These are phyloP conservation scores for Yarrowia sp. DNA, from an alignment of 805 yeast genomes.

Conservation along the genomic window DNA sequence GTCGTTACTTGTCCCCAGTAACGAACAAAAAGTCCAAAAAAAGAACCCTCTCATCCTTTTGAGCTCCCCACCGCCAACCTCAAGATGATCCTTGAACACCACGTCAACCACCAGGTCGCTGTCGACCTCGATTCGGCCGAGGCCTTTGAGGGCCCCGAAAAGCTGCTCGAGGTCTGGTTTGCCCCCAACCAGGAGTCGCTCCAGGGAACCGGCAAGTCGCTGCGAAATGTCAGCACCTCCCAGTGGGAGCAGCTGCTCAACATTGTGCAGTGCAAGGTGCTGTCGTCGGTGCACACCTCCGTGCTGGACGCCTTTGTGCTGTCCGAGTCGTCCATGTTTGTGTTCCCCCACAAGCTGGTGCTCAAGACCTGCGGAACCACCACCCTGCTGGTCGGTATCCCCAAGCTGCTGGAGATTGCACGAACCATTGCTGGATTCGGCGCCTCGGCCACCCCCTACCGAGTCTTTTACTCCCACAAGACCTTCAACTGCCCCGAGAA, in stretches of 20 bases:
- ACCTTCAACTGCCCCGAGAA: constrained; percentile 90
- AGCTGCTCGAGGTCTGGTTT: constrained; percentile 89
- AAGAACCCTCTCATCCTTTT: not conserved
- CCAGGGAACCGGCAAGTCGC: constrained; percentile 53
- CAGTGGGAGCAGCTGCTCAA: constrained; percentile 79
- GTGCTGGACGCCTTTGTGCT: constrained; percentile 82
- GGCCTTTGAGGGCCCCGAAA: constrained; percentile 98
- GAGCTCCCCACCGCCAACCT: too few relatives aligned
- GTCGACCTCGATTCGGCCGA: constrained; percentile 82
- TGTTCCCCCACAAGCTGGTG: constrained; percentile 82
- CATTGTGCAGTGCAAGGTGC: constrained; percentile 83
- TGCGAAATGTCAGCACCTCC: constrained; percentile 66
- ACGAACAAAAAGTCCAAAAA: not conserved
- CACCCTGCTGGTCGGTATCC: constrained; percentile 80
- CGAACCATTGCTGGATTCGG: constrained; percentile 54
- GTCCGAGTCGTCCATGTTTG: constrained; percentile 89
- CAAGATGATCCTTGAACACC: constrained; percentile 36
- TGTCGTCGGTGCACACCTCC: constrained; percentile 74
- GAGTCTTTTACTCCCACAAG: constrained; percentile 88
- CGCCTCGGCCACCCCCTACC: constrained; percentile 55
- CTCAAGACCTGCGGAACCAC: constrained; percentile 97
- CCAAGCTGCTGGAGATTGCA: constrained; percentile 64
- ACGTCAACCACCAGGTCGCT: constrained; percentile 80
- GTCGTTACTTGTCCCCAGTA: not conserved
- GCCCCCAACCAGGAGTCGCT: constrained; percentile 58